phyloP scores from a whole-genome alignment of 371 early-diverging fungal species.

The Rhizopus delemar region DNA sequence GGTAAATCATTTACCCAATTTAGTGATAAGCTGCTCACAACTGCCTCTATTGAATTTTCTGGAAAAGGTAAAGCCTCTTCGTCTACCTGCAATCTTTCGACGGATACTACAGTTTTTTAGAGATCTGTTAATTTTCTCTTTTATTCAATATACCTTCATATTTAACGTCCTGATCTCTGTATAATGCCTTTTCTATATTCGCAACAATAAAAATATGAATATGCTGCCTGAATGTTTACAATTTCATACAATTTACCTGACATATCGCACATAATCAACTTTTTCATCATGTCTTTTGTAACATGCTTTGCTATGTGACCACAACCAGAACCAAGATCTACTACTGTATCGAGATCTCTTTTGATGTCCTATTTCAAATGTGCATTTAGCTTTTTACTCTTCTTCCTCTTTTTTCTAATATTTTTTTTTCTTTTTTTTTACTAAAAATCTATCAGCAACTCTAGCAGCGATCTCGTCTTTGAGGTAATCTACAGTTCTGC shows the following conservation, averaged over 20 bases:
- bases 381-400: background rate
- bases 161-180: constrained; percentile 61
- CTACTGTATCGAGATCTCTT: constrained; percentile 76
- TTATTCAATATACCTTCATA: constrained; percentile 58
- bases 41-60: constrained; percentile 81
- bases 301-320: constrained; percentile 86
- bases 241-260: constrained; percentile 50
- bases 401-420: background rate
- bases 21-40: constrained; percentile 82
- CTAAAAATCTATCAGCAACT: constrained; percentile 86
- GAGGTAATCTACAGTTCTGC: constrained; percentile 87
- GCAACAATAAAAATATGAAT: background rate
- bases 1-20: constrained; percentile 98
- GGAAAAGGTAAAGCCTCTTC: constrained; percentile 82
- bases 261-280: constrained; percentile 85
- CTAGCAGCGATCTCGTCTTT: constrained; percentile 89
- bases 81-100: constrained; percentile 79
- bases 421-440: constrained; percentile 24
- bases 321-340: constrained; percentile 89
- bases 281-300: constrained; percentile 78
- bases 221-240: background rate
- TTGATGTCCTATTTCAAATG: constrained; percentile 64
- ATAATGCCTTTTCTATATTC: constrained; percentile 63
- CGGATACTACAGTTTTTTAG: constrained; percentile 54
- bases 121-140: background rate